Base-by-base conservation (phyloP, 139 green algal genomes). In the Bryopsis sp. region DNA sequence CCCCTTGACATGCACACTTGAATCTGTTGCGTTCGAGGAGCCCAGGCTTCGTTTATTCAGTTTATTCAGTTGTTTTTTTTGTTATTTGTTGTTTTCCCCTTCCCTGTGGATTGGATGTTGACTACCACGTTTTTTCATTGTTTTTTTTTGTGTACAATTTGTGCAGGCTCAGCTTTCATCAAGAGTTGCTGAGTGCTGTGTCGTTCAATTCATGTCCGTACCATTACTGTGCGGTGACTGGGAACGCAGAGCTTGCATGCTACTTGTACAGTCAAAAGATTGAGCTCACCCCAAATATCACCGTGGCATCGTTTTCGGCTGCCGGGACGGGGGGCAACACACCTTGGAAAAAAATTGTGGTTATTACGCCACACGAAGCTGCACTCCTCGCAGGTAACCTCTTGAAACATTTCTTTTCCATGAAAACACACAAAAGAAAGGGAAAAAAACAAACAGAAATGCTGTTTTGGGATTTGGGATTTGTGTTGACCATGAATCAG, bases 81-180 rank as follows among this genome's bases (percentile, higher is more conserved):
- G n/a, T n/a, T n/a, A n/a, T n/a, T n/a, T n/a, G n/a, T n/a, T n/a
- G n/a, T n/a, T n/a, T n/a, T n/a, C n/a, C n/a, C n/a, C n/a, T n/a
- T n/a, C n/a, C n/a, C n/a, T n/a, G n/a, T n/a, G n/a, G n/a, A n/a
- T n/a, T n/a, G n/a, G n/a, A n/a, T n/a, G n/a, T n/a, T n/a, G n/a
- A n/a, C n/a, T n/a, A n/a, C n/a, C n/a, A n/a, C n/a, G n/a, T n/a
- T n/a, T n/a, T n/a, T n/a, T n/a, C n/a, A n/a, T n/a, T n/a, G n/a
- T 54, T 54, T 19, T 26, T 26, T 54, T 11, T 19, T 19, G 15
- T 54, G 11, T 19, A 54, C 19, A 54, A 26, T 54, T 54, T 19
- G 15, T 54, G 43, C 43, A 54, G 43, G 43, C 43, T 54, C 15
- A 54, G 43, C 43, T 54, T 54, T 54, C 43, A 54, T 19, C 43